These are phyloP conservation scores for Chrysanthemum seticuspe DNA, from an alignment of 129 eudicot genomes.

Conservation along the genomic window DNA sequence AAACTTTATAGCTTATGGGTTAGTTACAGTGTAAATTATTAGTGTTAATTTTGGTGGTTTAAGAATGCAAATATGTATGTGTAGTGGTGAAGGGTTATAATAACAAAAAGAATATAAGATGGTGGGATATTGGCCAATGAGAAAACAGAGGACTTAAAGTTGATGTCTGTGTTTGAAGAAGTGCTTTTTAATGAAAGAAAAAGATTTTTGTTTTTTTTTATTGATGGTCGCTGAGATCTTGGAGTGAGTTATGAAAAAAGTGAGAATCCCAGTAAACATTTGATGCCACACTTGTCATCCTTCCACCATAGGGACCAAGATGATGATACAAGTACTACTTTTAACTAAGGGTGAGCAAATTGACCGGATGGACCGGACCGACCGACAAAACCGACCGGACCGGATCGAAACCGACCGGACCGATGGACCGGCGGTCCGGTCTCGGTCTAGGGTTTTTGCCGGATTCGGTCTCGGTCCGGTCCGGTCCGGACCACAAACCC, in stretches of 20 bases:
- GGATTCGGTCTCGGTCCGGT: too few species aligned
- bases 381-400: too few species aligned
- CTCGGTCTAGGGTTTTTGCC: too few species aligned
- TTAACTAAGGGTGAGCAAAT: too few species aligned
- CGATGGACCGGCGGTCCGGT: too few species aligned
- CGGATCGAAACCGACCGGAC: too few species aligned
- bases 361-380: too few species aligned
- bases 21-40: constrained; percentile 21
- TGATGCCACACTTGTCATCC: constrained; percentile 53
- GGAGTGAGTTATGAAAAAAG: constrained; percentile 43
- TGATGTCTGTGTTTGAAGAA: constrained; percentile 5
- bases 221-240: constrained; percentile 40
- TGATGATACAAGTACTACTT: constrained; percentile 10
- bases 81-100: constrained; percentile 16
- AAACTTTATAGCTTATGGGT: constrained; percentile 9
- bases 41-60: constrained; percentile 24
- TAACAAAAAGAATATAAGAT: constrained; percentile 1
- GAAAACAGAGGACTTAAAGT: constrained; percentile 18
- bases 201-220: not conserved
- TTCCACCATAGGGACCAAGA: not conserved
- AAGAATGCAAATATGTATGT: constrained; percentile 11
- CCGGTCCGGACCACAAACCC: too few species aligned
- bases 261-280: constrained; percentile 54
- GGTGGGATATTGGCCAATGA: constrained; percentile 36
- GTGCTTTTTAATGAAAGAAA: not conserved